Conservation (phyloP, 768 basidiomycete species). For the Paxillus ammoniavirescens region DNA sequence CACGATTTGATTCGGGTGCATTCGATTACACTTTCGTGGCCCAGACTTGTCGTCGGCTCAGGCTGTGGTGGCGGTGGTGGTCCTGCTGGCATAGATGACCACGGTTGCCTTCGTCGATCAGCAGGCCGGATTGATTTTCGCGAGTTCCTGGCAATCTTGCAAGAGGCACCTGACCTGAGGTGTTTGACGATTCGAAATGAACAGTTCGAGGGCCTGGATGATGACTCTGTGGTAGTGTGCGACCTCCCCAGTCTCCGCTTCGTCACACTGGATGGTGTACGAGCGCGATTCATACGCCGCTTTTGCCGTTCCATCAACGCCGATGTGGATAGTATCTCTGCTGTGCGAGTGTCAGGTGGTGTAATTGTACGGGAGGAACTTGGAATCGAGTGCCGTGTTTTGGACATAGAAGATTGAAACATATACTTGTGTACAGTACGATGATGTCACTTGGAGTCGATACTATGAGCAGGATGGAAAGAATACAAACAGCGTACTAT, state of each 20-base stretch:
- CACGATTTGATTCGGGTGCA: not conserved
- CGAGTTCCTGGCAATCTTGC: not conserved
- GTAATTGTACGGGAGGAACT: not conserved
- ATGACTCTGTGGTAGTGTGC: not conserved
- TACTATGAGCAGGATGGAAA: too few species aligned
- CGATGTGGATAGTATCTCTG: not conserved
- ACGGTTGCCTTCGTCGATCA: not conserved
- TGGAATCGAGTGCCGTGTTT: not conserved
- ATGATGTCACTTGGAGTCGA: too few species aligned
- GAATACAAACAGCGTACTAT: too few species aligned
- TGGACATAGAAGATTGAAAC: not conserved
- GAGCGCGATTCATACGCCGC: not conserved
- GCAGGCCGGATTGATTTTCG: not conserved
- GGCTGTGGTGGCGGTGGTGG: too few species aligned
- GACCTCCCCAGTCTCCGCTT: not conserved
- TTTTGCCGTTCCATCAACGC: not conserved
- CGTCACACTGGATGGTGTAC: not conserved
- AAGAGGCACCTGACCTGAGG: not conserved
- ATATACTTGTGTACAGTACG: too few species aligned
- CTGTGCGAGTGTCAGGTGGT: conserved; percentile 31
- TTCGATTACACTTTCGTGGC: conserved; percentile 4
- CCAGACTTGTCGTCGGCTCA: not conserved
- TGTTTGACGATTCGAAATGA: conserved; percentile 1
- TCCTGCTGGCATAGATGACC: not conserved
- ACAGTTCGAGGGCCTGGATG: not conserved